Conservation (phyloP, 176 grass and related monocot genomes). For the Cymbopogon citratus region DNA sequence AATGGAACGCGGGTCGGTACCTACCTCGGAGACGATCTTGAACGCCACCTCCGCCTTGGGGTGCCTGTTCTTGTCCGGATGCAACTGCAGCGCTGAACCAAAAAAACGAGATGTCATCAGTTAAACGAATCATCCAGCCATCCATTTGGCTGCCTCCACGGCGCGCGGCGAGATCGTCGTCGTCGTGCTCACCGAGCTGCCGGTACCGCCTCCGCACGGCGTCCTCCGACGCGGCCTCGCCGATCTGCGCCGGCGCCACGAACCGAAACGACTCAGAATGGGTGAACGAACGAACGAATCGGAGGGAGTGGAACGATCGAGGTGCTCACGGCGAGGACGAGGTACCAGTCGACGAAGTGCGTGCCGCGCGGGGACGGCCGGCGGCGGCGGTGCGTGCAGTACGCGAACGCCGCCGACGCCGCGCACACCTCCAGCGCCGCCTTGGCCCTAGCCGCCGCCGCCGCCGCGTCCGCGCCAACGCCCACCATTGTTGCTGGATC, state of each 20-base stretch:
- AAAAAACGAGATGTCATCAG: neutral
- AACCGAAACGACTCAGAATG: neutral
- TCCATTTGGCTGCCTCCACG: neutral
- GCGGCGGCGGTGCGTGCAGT: conserved; percentile 53
- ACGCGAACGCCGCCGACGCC: conserved; percentile 48
- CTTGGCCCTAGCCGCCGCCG: conserved; percentile 22
- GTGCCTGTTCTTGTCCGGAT: conserved; percentile 97
- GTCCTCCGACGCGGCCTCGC: conserved; percentile 50
- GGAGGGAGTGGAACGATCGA: neutral
- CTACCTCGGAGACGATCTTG: conserved; percentile 92
- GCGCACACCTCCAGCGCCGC: conserved; percentile 51
- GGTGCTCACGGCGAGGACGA: conserved; percentile 69
- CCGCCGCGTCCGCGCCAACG: neutral
- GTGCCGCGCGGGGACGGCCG: conserved; percentile 8
- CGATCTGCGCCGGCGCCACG: conserved; percentile 32
- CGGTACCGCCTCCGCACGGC: conserved; percentile 54
- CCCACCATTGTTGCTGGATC: conserved; percentile 11
- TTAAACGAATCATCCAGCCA: neutral
- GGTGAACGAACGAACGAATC: neutral
- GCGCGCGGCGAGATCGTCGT: neutral
- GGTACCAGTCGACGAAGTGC: conserved; percentile 86
- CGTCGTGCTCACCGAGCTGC: conserved; percentile 51
- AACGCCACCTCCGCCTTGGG: conserved; percentile 82
- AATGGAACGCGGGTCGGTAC: neutral
- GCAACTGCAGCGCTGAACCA: conserved; percentile 67